These are phyloP conservation scores for Lipomyces spencermartinsiae DNA, from an alignment of 805 yeast genomes.

Conservation along the genomic window DNA sequence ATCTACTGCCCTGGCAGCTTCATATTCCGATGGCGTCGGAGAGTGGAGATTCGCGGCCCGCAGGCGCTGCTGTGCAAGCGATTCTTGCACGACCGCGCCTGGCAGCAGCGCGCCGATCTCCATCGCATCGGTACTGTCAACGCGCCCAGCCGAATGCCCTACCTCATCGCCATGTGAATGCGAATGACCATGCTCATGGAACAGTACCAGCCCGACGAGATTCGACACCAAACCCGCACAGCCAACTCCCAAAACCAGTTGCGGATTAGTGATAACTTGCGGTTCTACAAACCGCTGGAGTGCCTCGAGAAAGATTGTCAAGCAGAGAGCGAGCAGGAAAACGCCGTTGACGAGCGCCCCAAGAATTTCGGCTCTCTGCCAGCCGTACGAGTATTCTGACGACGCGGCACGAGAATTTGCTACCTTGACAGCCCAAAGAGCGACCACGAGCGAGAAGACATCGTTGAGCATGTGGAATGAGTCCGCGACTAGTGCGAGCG, in stretches of 20 bases:
- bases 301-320: slow-evolving; percentile 91
- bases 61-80: slow-evolving; percentile 26
- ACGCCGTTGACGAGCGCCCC: slow-evolving; percentile 96
- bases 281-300: slow-evolving; percentile 86
- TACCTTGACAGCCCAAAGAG: slow-evolving; percentile 94
- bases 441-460: slow-evolving; percentile 84
- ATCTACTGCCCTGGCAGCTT: slow-evolving; percentile 45
- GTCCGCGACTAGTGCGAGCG: slow-evolving; percentile 93
- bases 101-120: slow-evolving; percentile 34
- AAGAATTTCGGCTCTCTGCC: slow-evolving; percentile 96
- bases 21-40: slow-evolving; percentile 10
- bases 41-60: slow-evolving; percentile 15
- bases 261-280: slow-evolving; percentile 79
- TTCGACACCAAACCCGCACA: slow-evolving; percentile 81
- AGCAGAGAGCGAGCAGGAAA: slow-evolving; percentile 87
- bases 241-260: slow-evolving; percentile 82
- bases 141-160: slow-evolving; percentile 45
- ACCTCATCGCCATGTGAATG: slow-evolving; percentile 55
- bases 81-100: slow-evolving; percentile 30
- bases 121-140: slow-evolving; percentile 28
- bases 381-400: slow-evolving; percentile 91
- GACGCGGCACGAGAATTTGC: slow-evolving; percentile 83
- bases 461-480: slow-evolving; percentile 98
- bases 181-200: slow-evolving; percentile 83
- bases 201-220: slow-evolving; percentile 78